Base-by-base conservation (phyloP, 192 early-diverging fungal species). In the Lobulomyces angularis region DNA sequence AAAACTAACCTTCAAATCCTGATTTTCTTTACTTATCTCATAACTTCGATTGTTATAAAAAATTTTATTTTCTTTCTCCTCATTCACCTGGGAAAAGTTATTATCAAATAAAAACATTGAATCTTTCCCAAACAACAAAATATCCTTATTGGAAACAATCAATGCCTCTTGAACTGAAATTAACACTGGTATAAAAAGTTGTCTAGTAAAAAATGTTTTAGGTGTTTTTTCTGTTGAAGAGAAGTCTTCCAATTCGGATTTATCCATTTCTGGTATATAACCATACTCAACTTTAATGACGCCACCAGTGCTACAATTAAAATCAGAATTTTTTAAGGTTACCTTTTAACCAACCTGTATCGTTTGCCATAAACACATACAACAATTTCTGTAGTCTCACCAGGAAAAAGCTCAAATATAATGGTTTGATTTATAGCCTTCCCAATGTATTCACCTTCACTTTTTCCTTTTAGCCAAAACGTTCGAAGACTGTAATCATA, bases 331-430 rank as follows among this genome's bases (percentile, higher is more conserved):
- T 43, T 39, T 46, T 54, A 18, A 28, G 8, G 9, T 31, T 20
- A 12, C 38, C 9, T 3, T 5, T 19, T 22, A 40, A 3, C 12
- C 36, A 8, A 27, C 1, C 20, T 18, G 30, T 33, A 59, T 21
- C 60, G 57, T 45, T 87, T 87, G 16, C 84, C 84, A 63, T 69
- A 82, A 3, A 82, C 64, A 26, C 76, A 78, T 11, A 86, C 65
- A 27, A 51, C 63, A 22, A 87, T 46, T 9, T 58, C 60, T 11
- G 33, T 47, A 1, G 29, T 40, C 14, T 65, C 72, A 19, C 79
- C 75, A 18, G 65, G 68, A 2, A 60, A 51, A 22, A 84, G 49
- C 14, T 25, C 46, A 23, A 43, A 43, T 2, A 22, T 43, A 43
- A 33, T 38, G 0, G 42, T 38, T n/a, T 33, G 26, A 43, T 22